Evolutionary conservation across 805 yeast species (phyloP).

Genomic region (Kodamaea nitidulidarum): DNA sequence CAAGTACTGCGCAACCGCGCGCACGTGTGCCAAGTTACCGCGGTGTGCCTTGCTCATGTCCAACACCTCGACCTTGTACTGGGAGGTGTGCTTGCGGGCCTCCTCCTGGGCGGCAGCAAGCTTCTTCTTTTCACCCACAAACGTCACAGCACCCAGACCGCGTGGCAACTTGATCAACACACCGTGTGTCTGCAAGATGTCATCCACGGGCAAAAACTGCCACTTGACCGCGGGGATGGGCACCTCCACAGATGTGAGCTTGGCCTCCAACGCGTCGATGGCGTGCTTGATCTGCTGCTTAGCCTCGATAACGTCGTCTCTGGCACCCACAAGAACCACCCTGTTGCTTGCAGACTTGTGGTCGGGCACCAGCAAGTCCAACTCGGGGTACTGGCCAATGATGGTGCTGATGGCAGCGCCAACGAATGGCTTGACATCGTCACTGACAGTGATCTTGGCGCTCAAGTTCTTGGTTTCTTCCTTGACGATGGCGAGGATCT

Average conservation of each 20-base stretch:
- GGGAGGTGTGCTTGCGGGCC: conserved; percentile 58
- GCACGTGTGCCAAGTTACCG: conserved; percentile 72
- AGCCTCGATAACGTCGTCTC: conserved; percentile 57
- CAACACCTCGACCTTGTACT: conserved; percentile 59
- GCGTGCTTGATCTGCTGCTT: conserved; percentile 47
- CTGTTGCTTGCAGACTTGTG: conserved; percentile 31
- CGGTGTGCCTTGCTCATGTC: conserved; percentile 90
- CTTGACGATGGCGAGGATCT: conserved; percentile 67
- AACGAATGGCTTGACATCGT: conserved; percentile 43
- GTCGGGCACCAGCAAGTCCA: conserved; percentile 36
- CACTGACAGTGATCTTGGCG: conserved; percentile 45
- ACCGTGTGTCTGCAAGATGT: conserved; percentile 48
- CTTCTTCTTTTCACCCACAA: conserved; percentile 56
- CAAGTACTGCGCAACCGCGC: conserved; percentile 66
- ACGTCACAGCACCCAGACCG: conserved; percentile 48
- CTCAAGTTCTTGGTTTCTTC: conserved; percentile 64
- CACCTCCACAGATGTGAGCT: conserved; percentile 51
- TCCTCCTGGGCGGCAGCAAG: conserved; percentile 58
- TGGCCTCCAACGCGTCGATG: conserved; percentile 41
- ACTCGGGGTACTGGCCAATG: conserved; percentile 18
- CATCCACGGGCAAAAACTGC: conserved; percentile 58
- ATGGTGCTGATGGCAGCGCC: conserved; percentile 24
- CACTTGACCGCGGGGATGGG: conserved; percentile 67
- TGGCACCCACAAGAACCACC: conserved; percentile 63
- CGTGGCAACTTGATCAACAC: conserved; percentile 58